phyloP scores from a whole-genome alignment of 805 yeast species.

The Saccharomycopsis fibuligera region DNA sequence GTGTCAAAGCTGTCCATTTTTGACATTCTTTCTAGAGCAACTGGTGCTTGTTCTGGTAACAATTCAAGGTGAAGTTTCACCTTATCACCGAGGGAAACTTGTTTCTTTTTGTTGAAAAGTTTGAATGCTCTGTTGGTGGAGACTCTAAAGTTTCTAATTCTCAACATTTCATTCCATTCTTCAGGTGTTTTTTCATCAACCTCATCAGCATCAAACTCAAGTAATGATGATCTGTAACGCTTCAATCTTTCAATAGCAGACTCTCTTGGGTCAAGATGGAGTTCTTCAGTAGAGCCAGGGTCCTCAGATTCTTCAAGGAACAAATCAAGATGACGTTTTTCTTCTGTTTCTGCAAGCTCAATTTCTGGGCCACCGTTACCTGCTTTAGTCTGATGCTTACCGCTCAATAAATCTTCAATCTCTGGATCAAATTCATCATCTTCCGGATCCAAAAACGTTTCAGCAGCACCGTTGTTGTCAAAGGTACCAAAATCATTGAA shows the following conservation, averaged over 20 bases:
- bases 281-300: conserved; percentile 87
- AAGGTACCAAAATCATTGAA: conserved; percentile 27
- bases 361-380: conserved; percentile 40
- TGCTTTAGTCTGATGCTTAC: conserved; percentile 33
- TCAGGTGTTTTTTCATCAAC: conserved; percentile 67
- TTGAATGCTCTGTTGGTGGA: conserved; percentile 55
- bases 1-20: conserved; percentile 37
- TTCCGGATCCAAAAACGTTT: conserved; percentile 36
- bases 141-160: conserved; percentile 71
- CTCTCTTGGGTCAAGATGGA: conserved; percentile 73
- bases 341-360: conserved; percentile 76
- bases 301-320: conserved; percentile 55
- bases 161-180: conserved; percentile 51
- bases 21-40: conserved; percentile 25
- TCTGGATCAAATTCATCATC: conserved; percentile 36
- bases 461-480: conserved; percentile 40
- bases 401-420: conserved; percentile 40
- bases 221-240: conserved; percentile 81
- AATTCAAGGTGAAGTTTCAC: conserved; percentile 56
- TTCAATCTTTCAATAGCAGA: conserved; percentile 68
- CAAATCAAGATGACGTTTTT: conserved; percentile 63
- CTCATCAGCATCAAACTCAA: conserved; percentile 71
- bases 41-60: conserved; percentile 35
- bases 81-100: conserved; percentile 51
- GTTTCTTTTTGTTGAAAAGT: conserved; percentile 43